Conservation (phyloP, 495 filamentous ascomycete genomes). For the Penicillium verhagenii region DNA sequence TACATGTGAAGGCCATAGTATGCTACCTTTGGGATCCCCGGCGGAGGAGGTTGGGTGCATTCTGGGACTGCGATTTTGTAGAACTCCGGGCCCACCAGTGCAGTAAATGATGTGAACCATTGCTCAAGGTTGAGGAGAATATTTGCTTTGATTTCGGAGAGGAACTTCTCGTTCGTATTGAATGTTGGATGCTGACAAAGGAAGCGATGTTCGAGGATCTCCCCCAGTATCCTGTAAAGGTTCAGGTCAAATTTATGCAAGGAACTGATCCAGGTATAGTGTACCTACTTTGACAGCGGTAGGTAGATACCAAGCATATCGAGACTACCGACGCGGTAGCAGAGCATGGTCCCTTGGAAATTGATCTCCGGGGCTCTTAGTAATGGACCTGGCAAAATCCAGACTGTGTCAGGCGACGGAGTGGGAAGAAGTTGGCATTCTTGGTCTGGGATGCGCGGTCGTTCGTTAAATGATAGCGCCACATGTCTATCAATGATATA, state of each 20-base stretch:
- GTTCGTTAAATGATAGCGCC: conserved; percentile 2
- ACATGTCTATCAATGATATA: conserved; percentile 4
- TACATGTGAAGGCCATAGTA: conserved; percentile 1
- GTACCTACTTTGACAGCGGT: not conserved
- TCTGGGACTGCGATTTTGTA: not conserved
- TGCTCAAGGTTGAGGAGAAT: not conserved
- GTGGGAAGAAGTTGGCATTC: not conserved
- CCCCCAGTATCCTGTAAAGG: conserved; percentile 1
- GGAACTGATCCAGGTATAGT: not conserved
- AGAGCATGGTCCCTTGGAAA: not conserved
- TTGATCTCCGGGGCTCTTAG: not conserved
- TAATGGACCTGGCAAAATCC: not conserved
- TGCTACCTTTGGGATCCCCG: not conserved
- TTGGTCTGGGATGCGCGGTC: not conserved
- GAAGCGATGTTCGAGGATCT: conserved; percentile 1
- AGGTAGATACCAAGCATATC: conserved; percentile 2
- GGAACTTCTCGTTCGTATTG: not conserved
- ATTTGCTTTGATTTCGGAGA: not conserved
- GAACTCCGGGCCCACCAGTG: not conserved
- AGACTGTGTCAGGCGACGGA: not conserved
- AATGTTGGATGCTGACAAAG: not conserved
- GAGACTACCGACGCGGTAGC: not conserved
- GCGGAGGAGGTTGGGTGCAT: not conserved
- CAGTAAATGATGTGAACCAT: not conserved
- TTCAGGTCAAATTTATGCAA: not conserved